phyloP scores from a whole-genome alignment of 1,284 basidiomycete genomes.

The Heterobasidion parviporum region DNA sequence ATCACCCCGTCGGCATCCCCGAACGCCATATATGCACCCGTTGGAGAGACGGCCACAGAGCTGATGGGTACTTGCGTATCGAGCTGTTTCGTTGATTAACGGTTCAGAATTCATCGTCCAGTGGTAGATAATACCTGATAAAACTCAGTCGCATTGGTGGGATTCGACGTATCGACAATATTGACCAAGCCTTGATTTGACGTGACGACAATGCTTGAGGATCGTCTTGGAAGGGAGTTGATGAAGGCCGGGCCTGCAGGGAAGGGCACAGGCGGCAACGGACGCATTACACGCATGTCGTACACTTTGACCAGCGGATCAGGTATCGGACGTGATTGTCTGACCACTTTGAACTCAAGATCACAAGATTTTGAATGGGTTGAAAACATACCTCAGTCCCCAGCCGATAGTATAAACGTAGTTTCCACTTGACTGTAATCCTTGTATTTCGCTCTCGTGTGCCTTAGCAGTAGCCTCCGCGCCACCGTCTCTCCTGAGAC shows the following conservation, averaged over 20 bases:
- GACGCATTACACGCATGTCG: constrained; percentile 78
- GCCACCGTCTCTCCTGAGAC: constrained; percentile 35
- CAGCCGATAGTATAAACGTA: constrained; percentile 82
- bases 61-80: constrained; percentile 71
- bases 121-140: constrained; percentile 47
- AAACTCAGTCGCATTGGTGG: constrained; percentile 61
- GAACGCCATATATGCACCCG: constrained; percentile 87
- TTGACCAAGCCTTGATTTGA: constrained; percentile 88
- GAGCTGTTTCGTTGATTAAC: constrained; percentile 32
- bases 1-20: constrained; percentile 85
- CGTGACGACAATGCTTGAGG: constrained; percentile 73
- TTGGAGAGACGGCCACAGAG: constrained; percentile 77
- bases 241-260: constrained; percentile 85
- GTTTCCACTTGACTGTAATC: constrained; percentile 74
- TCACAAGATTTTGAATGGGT: constrained; percentile 1
- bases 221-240: constrained; percentile 72
- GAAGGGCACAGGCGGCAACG: constrained; percentile 81
- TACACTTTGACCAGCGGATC: constrained; percentile 93
- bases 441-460: constrained; percentile 76
- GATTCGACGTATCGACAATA: constrained; percentile 76
- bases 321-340: constrained; percentile 82
- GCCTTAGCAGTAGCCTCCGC: constrained; percentile 56
- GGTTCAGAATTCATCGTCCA: constrained; percentile 5
- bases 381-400: constrained; percentile 59
- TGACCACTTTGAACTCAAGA: constrained; percentile 22